These are phyloP conservation scores for Wickerhamomyces queroliae DNA, from an alignment of 805 yeast species.

Conservation along the genomic window DNA sequence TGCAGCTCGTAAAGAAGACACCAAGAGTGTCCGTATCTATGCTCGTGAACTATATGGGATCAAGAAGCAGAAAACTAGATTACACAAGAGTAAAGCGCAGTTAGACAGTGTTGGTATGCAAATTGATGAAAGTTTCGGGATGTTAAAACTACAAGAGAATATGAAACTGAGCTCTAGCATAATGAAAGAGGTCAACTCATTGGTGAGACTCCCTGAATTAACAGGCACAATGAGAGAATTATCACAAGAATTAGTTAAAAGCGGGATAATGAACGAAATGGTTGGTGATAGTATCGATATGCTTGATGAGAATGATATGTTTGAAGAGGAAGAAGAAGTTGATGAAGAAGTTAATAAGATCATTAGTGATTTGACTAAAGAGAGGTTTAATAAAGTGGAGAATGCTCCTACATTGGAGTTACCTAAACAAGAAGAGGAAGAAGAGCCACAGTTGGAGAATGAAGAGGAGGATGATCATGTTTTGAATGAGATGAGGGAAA, in stretches of 20 bases:
- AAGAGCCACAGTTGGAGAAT: constrained; percentile 34
- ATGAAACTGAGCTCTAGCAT: constrained; percentile 72
- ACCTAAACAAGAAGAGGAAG: constrained; percentile 13
- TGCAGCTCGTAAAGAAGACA: constrained; percentile 72
- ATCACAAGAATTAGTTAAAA: constrained; percentile 79
- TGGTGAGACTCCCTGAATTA: constrained; percentile 75
- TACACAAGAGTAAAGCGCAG: constrained; percentile 79
- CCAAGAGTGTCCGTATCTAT: constrained; percentile 66
- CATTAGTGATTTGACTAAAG: constrained; percentile 37
- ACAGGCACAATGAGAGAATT: constrained; percentile 79
- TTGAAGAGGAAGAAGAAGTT: constrained; percentile 60
- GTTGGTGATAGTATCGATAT: constrained; percentile 82
- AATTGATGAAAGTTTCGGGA: constrained; percentile 84
- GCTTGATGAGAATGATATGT: constrained; percentile 57
- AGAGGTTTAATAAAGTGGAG: constrained; percentile 33
- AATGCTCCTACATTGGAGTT: constrained; percentile 26
- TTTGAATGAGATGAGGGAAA: constrained; percentile 81
- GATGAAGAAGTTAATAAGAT: constrained; percentile 61
- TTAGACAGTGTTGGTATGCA: constrained; percentile 83
- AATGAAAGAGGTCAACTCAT: constrained; percentile 82
- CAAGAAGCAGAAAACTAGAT: constrained; percentile 65
- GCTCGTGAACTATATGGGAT: constrained; percentile 78
- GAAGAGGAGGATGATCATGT: constrained; percentile 69
- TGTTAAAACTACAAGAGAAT: constrained; percentile 76
- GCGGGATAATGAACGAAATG: constrained; percentile 91